Conservation (phyloP, 495 filamentous ascomycete genomes). For the Friedmanniomyces simplex region DNA sequence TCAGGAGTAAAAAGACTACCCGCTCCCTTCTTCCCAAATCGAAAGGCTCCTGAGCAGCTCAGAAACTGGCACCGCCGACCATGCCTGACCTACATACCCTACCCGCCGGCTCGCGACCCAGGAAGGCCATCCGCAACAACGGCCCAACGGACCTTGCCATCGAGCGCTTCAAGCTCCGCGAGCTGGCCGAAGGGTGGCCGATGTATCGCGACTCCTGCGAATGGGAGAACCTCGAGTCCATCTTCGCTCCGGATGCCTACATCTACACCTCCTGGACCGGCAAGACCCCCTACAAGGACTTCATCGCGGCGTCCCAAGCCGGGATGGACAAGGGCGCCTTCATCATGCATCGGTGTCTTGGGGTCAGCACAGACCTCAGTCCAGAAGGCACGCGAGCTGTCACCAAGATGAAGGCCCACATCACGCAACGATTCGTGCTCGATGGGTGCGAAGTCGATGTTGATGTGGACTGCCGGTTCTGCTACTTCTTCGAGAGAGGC, state of each 20-base stretch:
- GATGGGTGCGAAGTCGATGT: conserved; percentile 24
- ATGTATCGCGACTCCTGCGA: conserved; percentile 25
- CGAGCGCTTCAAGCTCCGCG: conserved; percentile 19
- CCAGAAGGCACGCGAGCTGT: conserved; percentile 21
- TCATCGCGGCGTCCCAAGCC: conserved; percentile 22
- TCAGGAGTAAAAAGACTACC: too few species aligned
- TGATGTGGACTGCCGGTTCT: conserved; percentile 27
- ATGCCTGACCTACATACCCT: conserved; percentile 18
- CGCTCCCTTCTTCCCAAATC: background rate
- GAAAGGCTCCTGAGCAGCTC: background rate
- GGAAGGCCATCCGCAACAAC: conserved; percentile 19
- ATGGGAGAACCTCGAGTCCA: conserved; percentile 24
- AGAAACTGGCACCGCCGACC: background rate
- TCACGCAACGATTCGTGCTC: conserved; percentile 26
- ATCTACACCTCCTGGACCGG: conserved; percentile 25
- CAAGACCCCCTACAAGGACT: conserved; percentile 14
- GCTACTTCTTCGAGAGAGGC: conserved; percentile 23
- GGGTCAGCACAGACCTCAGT: conserved; percentile 24
- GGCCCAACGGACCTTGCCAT: conserved; percentile 16
- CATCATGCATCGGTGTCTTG: conserved; percentile 26
- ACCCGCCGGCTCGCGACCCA: conserved; percentile 11
- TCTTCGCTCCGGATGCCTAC: conserved; percentile 21
- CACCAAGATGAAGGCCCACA: conserved; percentile 28
- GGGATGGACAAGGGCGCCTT: conserved; percentile 21
- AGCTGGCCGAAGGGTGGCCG: conserved; percentile 21